Evolutionary conservation across 768 basidiomycete species (phyloP).

Genomic region (Boletus rubroflammeus): DNA sequence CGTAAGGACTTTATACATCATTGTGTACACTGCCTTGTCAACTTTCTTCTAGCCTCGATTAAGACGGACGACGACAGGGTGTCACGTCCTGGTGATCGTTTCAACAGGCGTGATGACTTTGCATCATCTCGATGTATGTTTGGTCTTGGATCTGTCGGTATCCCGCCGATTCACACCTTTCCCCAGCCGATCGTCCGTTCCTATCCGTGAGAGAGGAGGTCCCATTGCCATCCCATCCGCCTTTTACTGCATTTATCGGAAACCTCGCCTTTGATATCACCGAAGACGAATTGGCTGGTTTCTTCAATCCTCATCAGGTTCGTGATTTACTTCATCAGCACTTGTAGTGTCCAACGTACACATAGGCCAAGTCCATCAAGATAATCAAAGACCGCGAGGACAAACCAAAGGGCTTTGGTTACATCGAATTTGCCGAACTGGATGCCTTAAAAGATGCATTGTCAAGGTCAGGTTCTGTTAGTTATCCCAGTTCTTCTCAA

Average conservation of each 20-base stretch:
- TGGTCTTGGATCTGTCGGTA: slow-evolving; percentile 1
- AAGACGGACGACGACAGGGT: slow-evolving; percentile 64
- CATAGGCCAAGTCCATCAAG: slow-evolving; percentile 78
- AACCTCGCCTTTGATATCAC: slow-evolving; percentile 92
- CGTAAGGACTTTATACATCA: slow-evolving; percentile 55
- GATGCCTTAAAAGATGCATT: slow-evolving; percentile 86
- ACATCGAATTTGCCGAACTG: slow-evolving; percentile 89
- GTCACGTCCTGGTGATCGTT: slow-evolving; percentile 49
- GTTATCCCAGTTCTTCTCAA: slow-evolving; percentile 25
- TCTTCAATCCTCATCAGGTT: slow-evolving; percentile 70
- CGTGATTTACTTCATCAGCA: slow-evolving; percentile 8
- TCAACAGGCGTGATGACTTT: slow-evolving; percentile 62
- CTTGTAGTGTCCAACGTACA: slow-evolving; percentile 1
- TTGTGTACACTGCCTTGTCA: slow-evolving; percentile 4
- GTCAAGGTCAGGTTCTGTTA: slow-evolving; percentile 62
- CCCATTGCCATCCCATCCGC: slow-evolving; percentile 91
- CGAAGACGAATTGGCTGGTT: slow-evolving; percentile 75
- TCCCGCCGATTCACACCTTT: slow-evolving; percentile 13
- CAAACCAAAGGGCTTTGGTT: slow-evolving; percentile 97
- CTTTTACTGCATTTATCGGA: slow-evolving; percentile 95
- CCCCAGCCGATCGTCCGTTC: slow-evolving; percentile 52
- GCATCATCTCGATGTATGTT: slow-evolving; percentile 56
- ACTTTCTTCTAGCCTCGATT: slow-evolving; percentile 51
- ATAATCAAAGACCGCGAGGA: slow-evolving; percentile 92
- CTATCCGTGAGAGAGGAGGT: slow-evolving; percentile 79